Base-by-base conservation (phyloP, 2,329 filamentous ascomycete species). In the Fusarium sublunatum region DNA sequence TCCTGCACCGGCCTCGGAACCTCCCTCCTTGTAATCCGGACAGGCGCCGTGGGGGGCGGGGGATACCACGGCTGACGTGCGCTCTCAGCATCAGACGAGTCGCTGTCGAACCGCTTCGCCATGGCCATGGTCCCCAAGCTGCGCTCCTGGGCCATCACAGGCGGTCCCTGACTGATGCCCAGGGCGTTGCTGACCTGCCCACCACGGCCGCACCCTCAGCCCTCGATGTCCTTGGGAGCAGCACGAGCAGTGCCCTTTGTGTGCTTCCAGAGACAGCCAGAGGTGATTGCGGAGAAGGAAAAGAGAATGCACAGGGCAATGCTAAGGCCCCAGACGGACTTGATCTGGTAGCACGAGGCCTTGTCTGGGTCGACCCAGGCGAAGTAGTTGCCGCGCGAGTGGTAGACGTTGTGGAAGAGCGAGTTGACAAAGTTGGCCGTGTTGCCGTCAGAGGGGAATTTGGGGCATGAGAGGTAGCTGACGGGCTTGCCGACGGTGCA, bases 251-350 rank as follows among this genome's bases (percentile, higher is more conserved):
- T 57, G 40, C 76, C 72, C 76, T 85, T 85, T 71, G 83, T 78
- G 68, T 85, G 83, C 62, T 85, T 83, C 86, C 88, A 91, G 35
- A 92, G 79, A 66, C 86, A 86, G 52, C 81, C 76, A 28, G 82
- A 83, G 41, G 85, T 81, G 45, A 89, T 76, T 41, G 82, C 78
- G 3, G 87, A 89, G 58, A 91, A 83, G 60, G 86, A 82, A 70
- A 91, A 91, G 32, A 92, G 78, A 39, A 91, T 84, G 74, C 88
- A 92, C 45, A 96, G 83, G 5, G 88, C 88, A 75, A 97, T 93
- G 74, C 87, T 86, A 58, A 97, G 77, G 1, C 92, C 93, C 93
- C 93, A 97, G 65, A 95, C 86, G 13, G 90, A 86, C 83, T 96
- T 96, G 75, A 93, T 88, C 80, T 95, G 88, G 71, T 88, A 87